Evolutionary conservation across 768 basidiomycete genomes (phyloP), one percentile per base, ranked within the genome.

Genomic region (Lactarius trivialis): DNA sequence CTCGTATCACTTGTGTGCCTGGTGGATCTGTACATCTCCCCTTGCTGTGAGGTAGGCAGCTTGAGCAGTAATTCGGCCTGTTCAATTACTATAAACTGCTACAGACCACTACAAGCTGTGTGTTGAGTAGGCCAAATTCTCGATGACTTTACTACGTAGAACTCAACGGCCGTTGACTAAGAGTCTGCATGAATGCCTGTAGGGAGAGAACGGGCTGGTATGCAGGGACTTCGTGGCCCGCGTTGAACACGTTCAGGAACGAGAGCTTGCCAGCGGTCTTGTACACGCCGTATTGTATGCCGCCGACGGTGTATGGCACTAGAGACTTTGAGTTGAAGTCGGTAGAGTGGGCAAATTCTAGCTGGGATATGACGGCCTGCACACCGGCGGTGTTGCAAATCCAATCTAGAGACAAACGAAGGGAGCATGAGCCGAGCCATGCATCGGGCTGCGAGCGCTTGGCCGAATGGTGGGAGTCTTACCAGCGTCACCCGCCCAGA

Each of bases 261-360:
- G 79, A 79, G 61, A 74, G 70, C 0, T 71, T 78, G 1, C 79
- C 80, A 9, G 79, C 79, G 51, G 78, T 79, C 71, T 82, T 81
- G 70, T 71, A 80, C 43, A 75, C 70, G 3, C 79, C 81, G n/a
- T 80, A 70, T 6, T 68, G 65, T 53, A 77, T 73, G 0, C 81
- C 82, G 4, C 72, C 67, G 11, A 82, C 81, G 0, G 71, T 78
- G 68, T 76, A 82, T 15, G 73, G 70, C 11, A 71, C 63, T 68
- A 80, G 80, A 0, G 63, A 26, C 61, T 79, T 76, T 19, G 70
- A 63, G 52, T 76, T 71, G 67, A 74, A 81, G 12, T 69, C 17
- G 0, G 74, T 14, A 8, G 55, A 48, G 2, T 19, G 17, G 4
- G 73, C 71, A 65, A 77, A 78, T 43, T 73, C 70, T 30, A 79